Evolutionary conservation across 176 grass and related monocot genomes (phyloP).

Genomic region (Avena insularis): DNA sequence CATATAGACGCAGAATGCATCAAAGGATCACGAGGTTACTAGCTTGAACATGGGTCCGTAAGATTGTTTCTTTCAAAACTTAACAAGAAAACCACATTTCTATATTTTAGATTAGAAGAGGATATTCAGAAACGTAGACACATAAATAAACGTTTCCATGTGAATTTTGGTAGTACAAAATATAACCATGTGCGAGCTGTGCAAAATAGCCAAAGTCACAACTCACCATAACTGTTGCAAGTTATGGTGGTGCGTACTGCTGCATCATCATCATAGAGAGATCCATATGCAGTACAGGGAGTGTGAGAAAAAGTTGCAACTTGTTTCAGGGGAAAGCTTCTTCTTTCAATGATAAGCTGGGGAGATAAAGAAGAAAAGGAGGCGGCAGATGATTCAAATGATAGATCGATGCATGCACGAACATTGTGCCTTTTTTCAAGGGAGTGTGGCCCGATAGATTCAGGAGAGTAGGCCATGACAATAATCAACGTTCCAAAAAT

Average conservation of each 20-base stretch:
- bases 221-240: neutral
- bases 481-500: slow-evolving; percentile 42
- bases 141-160: no score
- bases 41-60: no score
- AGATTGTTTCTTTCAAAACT: no score
- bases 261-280: neutral
- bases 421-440: slow-evolving; percentile 2
- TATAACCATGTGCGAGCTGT: no score
- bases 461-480: slow-evolving; percentile 37
- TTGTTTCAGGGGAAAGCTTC: slow-evolving; percentile 38
- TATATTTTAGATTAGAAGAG: neutral
- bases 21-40: no score
- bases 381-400: slow-evolving; percentile 40
- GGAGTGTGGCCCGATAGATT: slow-evolving; percentile 26
- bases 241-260: neutral
- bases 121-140: neutral
- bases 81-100: neutral
- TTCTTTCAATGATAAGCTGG: slow-evolving; percentile 35
- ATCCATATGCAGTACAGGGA: neutral
- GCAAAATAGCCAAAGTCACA: no score
- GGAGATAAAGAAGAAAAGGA: slow-evolving; percentile 26
- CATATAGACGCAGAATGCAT: neutral
- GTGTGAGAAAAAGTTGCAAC: slow-evolving; percentile 35
- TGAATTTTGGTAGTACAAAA: no score
- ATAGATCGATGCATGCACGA: slow-evolving; percentile 44